Conservation (phyloP, 768 basidiomycete genomes). For the Leccinellum albellum region DNA sequence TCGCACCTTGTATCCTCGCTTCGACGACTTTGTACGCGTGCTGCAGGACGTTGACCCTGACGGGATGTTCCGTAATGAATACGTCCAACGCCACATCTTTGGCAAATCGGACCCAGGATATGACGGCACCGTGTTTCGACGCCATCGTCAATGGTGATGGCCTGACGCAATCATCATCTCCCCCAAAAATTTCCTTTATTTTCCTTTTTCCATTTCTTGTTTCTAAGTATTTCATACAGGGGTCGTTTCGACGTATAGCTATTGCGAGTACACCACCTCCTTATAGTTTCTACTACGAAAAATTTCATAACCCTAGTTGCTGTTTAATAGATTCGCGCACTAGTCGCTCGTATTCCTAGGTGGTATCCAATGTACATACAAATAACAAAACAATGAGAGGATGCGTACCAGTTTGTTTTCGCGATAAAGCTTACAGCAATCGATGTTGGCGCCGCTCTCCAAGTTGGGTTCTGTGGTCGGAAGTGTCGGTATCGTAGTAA, state of each 20-base stretch:
- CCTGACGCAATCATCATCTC: too few species aligned
- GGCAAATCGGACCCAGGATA: slow-evolving; percentile 46
- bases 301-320: slow-evolving; percentile 68
- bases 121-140: slow-evolving; percentile 47
- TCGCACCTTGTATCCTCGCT: slow-evolving; percentile 71
- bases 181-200: neutral
- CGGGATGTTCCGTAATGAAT: slow-evolving; percentile 83
- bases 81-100: slow-evolving; percentile 83
- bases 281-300: slow-evolving; percentile 17
- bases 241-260: slow-evolving; percentile 3
- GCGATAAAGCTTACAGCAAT: slow-evolving; percentile 95
- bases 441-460: slow-evolving; percentile 95
- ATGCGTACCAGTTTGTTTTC: slow-evolving; percentile 63
- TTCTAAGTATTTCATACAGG: slow-evolving; percentile 2
- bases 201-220: neutral
- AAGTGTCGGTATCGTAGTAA: neutral
- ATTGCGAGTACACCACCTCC: slow-evolving; percentile 7
- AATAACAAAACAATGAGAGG: neutral
- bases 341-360: slow-evolving; percentile 79
- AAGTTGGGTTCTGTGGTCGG: slow-evolving; percentile 78
- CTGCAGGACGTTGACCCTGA: slow-evolving; percentile 66
- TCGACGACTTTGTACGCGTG: slow-evolving; percentile 70
- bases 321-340: slow-evolving; percentile 81
- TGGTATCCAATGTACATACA: neutral
- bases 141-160: slow-evolving; percentile 11